Conservation (phyloP, 768 basidiomycete genomes). For the Leccinum pellstonianum region DNA sequence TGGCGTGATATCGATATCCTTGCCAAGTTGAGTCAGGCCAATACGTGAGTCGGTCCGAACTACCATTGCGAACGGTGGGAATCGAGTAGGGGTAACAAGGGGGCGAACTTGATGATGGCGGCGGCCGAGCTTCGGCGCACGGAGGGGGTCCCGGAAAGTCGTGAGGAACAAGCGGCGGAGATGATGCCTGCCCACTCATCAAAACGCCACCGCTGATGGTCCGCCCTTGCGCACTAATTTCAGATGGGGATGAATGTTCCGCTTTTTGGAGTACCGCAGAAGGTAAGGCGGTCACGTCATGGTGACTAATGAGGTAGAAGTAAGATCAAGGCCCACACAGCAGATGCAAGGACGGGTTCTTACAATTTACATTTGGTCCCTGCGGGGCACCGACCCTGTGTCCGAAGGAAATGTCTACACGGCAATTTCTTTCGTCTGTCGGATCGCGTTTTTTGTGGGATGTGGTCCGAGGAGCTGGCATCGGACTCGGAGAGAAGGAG, state of each 20-base stretch:
- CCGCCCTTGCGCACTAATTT: conserved; percentile 11
- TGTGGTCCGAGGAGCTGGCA: conserved; percentile 15
- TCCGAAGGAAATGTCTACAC: conserved; percentile 42
- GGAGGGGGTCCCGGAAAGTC: conserved; percentile 21
- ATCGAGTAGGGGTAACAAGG: neutral
- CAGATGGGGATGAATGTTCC: conserved; percentile 6
- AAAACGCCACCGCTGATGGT: conserved; percentile 29
- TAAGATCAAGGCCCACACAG: neutral
- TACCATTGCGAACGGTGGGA: neutral
- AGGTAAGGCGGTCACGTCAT: conserved; percentile 26
- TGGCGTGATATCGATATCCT: conserved; percentile 27
- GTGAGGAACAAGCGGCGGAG: conserved; percentile 10
- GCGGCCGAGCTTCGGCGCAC: conserved; percentile 33
- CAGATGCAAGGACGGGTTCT: conserved; percentile 14
- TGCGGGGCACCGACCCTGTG: conserved; percentile 42
- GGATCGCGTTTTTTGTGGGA: neutral
- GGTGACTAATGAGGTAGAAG: conserved; percentile 14
- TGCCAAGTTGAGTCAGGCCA: conserved; percentile 18
- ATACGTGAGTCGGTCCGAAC: conserved; percentile 14
- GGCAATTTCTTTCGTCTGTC: conserved; percentile 33
- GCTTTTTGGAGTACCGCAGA: conserved; percentile 9
- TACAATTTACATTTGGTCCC: conserved; percentile 45
- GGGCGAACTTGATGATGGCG: conserved; percentile 34
- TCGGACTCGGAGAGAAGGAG: conserved; percentile 26
- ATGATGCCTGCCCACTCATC: conserved; percentile 14